Conservation (phyloP, 1,139 yeast genomes). For the Spencermartinsiella ligniputridi region DNA sequence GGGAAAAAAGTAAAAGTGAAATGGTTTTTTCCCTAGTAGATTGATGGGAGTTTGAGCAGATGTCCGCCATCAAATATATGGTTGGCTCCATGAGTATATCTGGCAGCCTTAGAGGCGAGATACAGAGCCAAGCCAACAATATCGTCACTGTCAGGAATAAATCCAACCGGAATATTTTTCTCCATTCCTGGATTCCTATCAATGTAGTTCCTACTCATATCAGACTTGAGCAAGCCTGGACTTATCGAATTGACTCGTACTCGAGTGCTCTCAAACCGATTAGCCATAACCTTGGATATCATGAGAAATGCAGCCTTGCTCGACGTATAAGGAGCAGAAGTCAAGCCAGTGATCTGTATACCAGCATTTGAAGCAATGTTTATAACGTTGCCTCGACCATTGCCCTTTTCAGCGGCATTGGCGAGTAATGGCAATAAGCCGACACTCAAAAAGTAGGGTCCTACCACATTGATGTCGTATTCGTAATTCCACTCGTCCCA, state of each 20-base stretch:
- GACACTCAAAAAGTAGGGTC: conserved; percentile 11
- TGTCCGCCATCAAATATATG: conserved; percentile 14
- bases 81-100: conserved; percentile 9
- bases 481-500: conserved; percentile 14
- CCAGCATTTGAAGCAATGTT: conserved; percentile 81
- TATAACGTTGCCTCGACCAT: conserved; percentile 42
- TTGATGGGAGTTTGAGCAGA: background rate
- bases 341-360: conserved; percentile 74
- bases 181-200: background rate
- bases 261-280: conserved; percentile 8
- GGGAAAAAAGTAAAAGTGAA: too few relatives aligned
- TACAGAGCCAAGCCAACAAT: conserved; percentile 11
- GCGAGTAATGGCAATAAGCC: conserved; percentile 13
- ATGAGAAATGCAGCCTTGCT: conserved; percentile 81
- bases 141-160: conserved; percentile 7
- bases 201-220: conserved; percentile 7
- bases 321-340: conserved; percentile 76
- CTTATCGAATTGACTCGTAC: conserved; percentile 14
- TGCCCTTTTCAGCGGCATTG: conserved; percentile 12
- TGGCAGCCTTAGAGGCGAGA: conserved; percentile 8
- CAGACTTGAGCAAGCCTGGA: conserved; percentile 12
- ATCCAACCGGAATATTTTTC: conserved; percentile 7
- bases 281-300: conserved; percentile 63
- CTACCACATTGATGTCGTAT: conserved; percentile 7
- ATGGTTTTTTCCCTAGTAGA: too few relatives aligned